These are phyloP conservation scores for Fusarium sp. DNA, from an alignment of 2,329 filamentous ascomycete genomes.

Conservation along the genomic window DNA sequence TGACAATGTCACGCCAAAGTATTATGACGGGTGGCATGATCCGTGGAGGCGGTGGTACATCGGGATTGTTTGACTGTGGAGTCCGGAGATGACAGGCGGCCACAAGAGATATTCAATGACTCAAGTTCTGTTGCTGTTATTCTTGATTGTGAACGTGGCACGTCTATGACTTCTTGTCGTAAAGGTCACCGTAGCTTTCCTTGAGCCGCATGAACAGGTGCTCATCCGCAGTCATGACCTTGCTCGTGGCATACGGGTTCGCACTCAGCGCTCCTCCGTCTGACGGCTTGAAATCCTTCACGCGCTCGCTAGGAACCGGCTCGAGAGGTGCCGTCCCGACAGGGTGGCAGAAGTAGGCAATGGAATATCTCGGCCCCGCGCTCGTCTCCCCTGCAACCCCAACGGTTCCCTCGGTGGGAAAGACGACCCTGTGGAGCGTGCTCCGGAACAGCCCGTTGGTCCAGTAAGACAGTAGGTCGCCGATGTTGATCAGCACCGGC, in stretches of 20 bases:
- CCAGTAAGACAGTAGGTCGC: constrained; percentile 83
- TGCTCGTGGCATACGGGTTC: constrained; percentile 64
- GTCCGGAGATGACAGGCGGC: neutral
- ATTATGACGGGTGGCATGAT: constrained; percentile 51
- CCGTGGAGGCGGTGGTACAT: constrained; percentile 60
- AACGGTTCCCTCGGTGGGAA: constrained; percentile 55
- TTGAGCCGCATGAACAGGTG: constrained; percentile 71
- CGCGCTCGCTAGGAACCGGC: constrained; percentile 70
- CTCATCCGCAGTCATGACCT: constrained; percentile 72
- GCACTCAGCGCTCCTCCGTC: constrained; percentile 46
- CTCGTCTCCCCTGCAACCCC: constrained; percentile 59
- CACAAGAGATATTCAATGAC: neutral
- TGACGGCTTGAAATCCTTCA: constrained; percentile 56
- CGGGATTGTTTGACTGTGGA: constrained; percentile 51
- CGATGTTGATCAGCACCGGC: constrained; percentile 85
- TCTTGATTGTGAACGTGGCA: neutral
- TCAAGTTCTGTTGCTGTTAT: neutral
- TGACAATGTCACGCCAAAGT: constrained; percentile 43
- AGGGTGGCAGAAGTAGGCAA: constrained; percentile 78
- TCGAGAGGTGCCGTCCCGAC: constrained; percentile 64
- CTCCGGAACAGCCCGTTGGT: constrained; percentile 88
- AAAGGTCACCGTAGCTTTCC: constrained; percentile 69
- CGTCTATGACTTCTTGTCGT: constrained; percentile 54
- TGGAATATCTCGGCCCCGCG: constrained; percentile 69
- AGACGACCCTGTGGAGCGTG: constrained; percentile 90